These are phyloP conservation scores for Sporothrix globosa DNA, from an alignment of 2,329 filamentous ascomycete genomes.

Conservation along the genomic window DNA sequence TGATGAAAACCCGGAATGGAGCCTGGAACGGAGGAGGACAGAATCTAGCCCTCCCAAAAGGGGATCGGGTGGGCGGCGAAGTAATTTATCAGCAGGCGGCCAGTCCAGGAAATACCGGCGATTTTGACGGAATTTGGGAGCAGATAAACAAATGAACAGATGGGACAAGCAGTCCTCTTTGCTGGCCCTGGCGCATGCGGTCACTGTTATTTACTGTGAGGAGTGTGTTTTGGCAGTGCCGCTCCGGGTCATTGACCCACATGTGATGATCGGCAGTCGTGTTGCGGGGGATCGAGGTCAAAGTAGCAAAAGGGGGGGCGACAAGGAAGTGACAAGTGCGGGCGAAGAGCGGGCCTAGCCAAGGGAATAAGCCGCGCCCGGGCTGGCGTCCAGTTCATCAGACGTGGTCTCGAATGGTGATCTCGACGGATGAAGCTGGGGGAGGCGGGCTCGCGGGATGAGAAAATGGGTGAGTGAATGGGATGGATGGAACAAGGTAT, in stretches of 20 bases:
- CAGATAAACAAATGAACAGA: background rate
- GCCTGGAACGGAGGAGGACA: too few species aligned
- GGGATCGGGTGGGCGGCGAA: background rate
- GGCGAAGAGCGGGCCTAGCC: background rate
- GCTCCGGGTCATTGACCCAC: background rate
- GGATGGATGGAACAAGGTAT: background rate
- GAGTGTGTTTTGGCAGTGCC: background rate
- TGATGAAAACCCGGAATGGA: background rate
- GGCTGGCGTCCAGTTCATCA: background rate
- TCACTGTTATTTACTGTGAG: too few species aligned
- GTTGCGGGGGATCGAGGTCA: background rate
- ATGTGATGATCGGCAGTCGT: conserved; percentile 15
- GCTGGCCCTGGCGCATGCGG: too few species aligned
- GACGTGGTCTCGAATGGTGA: background rate
- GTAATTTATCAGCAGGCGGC: conserved; percentile 4
- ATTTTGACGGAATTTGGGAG: conserved; percentile 3
- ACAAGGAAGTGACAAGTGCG: background rate
- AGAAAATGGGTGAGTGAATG: background rate
- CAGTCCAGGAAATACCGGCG: conserved; percentile 9
- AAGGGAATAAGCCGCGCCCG: conserved; percentile 1
- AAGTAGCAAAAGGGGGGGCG: background rate
- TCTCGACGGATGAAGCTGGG: background rate
- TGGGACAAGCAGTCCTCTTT: background rate
- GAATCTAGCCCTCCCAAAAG: background rate
- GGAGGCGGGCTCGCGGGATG: background rate